These are phyloP conservation scores for Fusarium paranaense DNA, from an alignment of 2,329 filamentous ascomycete species.

Conservation along the genomic window DNA sequence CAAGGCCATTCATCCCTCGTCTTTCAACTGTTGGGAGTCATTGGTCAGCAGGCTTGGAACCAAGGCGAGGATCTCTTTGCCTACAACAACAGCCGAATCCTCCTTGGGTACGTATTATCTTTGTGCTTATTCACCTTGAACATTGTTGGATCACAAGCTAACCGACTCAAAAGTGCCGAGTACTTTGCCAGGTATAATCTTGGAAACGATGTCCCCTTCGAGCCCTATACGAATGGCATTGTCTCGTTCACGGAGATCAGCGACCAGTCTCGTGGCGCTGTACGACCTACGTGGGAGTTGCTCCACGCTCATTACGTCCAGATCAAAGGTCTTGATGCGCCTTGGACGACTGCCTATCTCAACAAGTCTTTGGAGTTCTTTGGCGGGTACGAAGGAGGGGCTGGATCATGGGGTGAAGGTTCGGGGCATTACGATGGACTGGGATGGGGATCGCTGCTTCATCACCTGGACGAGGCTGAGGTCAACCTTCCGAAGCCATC, in stretches of 20 bases:
- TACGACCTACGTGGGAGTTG: slow-evolving; percentile 26
- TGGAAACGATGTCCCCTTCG: slow-evolving; percentile 28
- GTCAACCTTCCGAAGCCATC: background rate
- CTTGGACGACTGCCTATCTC: slow-evolving; percentile 28
- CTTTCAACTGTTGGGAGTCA: background rate
- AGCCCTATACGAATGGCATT: slow-evolving; percentile 30
- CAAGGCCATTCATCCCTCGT: background rate
- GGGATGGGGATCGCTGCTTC: slow-evolving; percentile 23
- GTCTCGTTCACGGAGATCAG: slow-evolving; percentile 16
- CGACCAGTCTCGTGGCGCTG: slow-evolving; percentile 2
- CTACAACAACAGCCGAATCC: slow-evolving; percentile 31
- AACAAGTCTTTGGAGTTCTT: slow-evolving; percentile 9
- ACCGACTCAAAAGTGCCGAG: slow-evolving; percentile 2
- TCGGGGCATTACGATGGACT: background rate
- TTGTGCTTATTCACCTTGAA: background rate
- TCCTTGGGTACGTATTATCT: slow-evolving; percentile 23
- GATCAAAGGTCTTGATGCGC: slow-evolving; percentile 21
- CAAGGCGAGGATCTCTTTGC: background rate
- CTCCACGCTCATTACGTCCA: slow-evolving; percentile 28
- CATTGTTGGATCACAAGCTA: background rate
- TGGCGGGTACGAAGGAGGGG: slow-evolving; percentile 17
- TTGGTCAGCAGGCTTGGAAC: background rate
- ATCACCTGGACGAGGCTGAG: slow-evolving; percentile 13
- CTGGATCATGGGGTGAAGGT: slow-evolving; percentile 9
- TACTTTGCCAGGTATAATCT: slow-evolving; percentile 31